A percentile compares a stretch with the other conserved stretches of the same genome.
phyloP scores from a whole-genome alignment of 768 basidiomycete species.

The Hemileccinum impolitum region DNA sequence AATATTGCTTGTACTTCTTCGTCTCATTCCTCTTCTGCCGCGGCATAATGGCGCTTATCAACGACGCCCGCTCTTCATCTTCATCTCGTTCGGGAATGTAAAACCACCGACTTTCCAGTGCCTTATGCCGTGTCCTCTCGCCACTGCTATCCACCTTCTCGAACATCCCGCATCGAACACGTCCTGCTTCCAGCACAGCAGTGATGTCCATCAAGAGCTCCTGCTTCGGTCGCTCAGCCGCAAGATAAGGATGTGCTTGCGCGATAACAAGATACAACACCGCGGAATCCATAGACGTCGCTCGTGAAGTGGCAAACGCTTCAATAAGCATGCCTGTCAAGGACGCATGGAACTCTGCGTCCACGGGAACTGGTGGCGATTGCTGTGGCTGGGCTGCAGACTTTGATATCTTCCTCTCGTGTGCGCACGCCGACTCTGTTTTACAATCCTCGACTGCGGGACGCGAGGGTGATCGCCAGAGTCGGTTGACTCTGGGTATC shows the following conservation, averaged over 20 bases:
- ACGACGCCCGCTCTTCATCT: conserved; percentile 64
- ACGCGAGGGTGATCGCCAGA: conserved; percentile 10
- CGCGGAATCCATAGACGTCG: conserved; percentile 58
- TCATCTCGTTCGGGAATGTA: conserved; percentile 71
- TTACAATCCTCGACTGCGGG: not conserved
- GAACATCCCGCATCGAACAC: conserved; percentile 56
- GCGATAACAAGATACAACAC: conserved; percentile 51
- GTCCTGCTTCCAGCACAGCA: conserved; percentile 45
- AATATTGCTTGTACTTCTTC: conserved; percentile 85
- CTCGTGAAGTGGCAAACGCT: conserved; percentile 67
- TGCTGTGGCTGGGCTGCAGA: not conserved
- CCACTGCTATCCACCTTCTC: conserved; percentile 68
- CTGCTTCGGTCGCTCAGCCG: conserved; percentile 27
- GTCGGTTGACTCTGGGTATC: conserved; percentile 1
- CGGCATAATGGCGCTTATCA: conserved; percentile 72
- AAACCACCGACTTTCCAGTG: conserved; percentile 55
- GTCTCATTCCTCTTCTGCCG: conserved; percentile 72
- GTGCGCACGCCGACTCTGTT: not conserved
- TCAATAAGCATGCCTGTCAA: conserved; percentile 68
- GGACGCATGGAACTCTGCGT: conserved; percentile 37
- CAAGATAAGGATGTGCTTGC: conserved; percentile 52
- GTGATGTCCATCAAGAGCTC: conserved; percentile 53
- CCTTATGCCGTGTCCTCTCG: conserved; percentile 51
- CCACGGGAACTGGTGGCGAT: conserved; percentile 1
- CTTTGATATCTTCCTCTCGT: conserved; percentile 5